Evolutionary conservation across 106 monocot genomes (phyloP).

Genomic region (Xerophyta viscosa): DNA sequence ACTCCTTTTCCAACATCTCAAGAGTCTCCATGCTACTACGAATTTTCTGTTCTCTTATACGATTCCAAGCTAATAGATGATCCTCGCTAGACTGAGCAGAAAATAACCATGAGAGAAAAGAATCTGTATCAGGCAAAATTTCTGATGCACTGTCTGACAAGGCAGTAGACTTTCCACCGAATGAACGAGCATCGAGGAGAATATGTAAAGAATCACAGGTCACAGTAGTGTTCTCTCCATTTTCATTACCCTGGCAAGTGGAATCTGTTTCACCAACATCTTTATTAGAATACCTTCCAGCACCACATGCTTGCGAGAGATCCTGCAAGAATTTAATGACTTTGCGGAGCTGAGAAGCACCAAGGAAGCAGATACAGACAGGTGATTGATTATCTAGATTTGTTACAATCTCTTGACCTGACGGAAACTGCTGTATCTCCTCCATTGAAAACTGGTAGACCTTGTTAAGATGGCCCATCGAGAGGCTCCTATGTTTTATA

Average conservation of each 20-base stretch:
- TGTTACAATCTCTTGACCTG: slow-evolving; percentile 37
- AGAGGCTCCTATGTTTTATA: slow-evolving; percentile 58
- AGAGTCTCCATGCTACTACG: slow-evolving; percentile 46
- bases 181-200: slow-evolving; percentile 25
- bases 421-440: slow-evolving; percentile 51
- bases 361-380: slow-evolving; percentile 66
- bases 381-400: slow-evolving; percentile 49
- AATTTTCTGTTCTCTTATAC: slow-evolving; percentile 46
- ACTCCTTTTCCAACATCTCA: slow-evolving; percentile 69
- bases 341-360: slow-evolving; percentile 51
- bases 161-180: slow-evolving; percentile 15
- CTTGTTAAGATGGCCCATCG: slow-evolving; percentile 63
- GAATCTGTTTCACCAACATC: slow-evolving; percentile 32
- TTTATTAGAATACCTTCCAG: slow-evolving; percentile 43
- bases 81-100: slow-evolving; percentile 42
- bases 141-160: slow-evolving; percentile 11
- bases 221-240: slow-evolving; percentile 30
- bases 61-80: slow-evolving; percentile 45
- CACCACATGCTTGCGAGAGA: slow-evolving; percentile 62
- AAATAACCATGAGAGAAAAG: slow-evolving; percentile 71
- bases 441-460: slow-evolving; percentile 63
- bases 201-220: slow-evolving; percentile 34
- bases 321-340: slow-evolving; percentile 83
- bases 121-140: slow-evolving; percentile 28
- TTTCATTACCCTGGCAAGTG: slow-evolving; percentile 13